phyloP scores from a whole-genome alignment of 257 asterid species.

The Lycium ferocissimum region DNA sequence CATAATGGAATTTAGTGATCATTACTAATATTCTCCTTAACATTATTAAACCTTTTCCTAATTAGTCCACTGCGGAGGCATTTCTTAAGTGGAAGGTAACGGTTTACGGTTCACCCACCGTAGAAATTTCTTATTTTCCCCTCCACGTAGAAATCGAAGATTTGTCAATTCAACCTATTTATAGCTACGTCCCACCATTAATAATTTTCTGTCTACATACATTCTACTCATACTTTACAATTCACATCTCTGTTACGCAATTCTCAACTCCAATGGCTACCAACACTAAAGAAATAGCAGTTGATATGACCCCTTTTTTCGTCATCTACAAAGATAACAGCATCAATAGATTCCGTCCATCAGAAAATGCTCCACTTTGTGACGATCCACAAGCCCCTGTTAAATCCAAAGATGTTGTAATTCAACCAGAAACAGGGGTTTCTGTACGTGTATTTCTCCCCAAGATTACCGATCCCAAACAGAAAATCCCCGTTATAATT shows the following conservation, averaged over 20 bases:
- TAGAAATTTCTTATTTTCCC: background rate
- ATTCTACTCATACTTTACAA: background rate
- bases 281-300: slow-evolving; percentile 41
- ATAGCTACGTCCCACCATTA: background rate
- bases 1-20: background rate
- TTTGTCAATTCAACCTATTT: background rate
- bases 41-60: background rate
- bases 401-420: slow-evolving; percentile 55
- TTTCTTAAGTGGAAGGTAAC: background rate
- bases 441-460: slow-evolving; percentile 63
- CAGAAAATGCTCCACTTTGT: slow-evolving; percentile 37
- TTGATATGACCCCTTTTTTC: slow-evolving; percentile 51
- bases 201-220: background rate
- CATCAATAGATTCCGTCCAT: slow-evolving; percentile 39
- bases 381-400: slow-evolving; percentile 51
- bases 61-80: background rate
- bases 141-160: background rate
- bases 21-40: too few relatives aligned
- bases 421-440: slow-evolving; percentile 51
- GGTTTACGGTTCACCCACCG: background rate
- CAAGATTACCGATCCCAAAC: slow-evolving; percentile 33
- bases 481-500: slow-evolving; percentile 53
- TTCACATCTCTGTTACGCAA: background rate
- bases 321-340: slow-evolving; percentile 50
- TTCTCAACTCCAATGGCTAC: slow-evolving; percentile 38